Base-by-base conservation (phyloP, 106 monocot genomes). In the Platanthera zijinensis region DNA sequence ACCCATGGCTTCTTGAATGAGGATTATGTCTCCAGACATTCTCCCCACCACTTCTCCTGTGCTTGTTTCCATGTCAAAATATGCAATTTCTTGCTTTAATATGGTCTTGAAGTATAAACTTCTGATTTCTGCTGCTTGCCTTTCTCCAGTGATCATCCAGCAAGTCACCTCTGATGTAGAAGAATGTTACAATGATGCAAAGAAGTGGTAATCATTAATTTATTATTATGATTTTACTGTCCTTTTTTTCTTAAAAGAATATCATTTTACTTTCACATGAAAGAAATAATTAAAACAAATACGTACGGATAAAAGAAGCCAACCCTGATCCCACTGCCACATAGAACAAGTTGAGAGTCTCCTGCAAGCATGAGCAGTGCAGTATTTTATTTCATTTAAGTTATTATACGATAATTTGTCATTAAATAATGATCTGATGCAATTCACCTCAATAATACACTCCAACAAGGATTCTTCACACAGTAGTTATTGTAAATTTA, bases 251-350 rank as follows among this genome's bases (percentile, higher is more conserved):
- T 25, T 0, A 63, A 63, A 19, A 63, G n/a, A 4, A 66, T 10
- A 30, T 67, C 11, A 32, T 53, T 53, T 53, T 53, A 10, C 13
- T 53, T 13, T 13, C 5, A 10, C 52, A 53, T 70, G 8, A 30
- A 18, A 4, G 21, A 18, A 39, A 32, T 13, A 0, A 67, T 10
- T 3, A 32, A 25, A 9, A 48, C 69, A 69, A 62, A 5, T 45
- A 75, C 89, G 78, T 78, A 89, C 89, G 89, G 17, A 86, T 39
- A 62, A 89, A 89, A 2, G 89, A 84, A 17, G 86, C 89, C 7
- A 89, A 19, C 3, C 81, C 86, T 69, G 86, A 30, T 22, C 84
- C 86, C 5, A 84, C n/a, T 28, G 77, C 89, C 18, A 89, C 46
- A 52, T 82, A 84, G 45, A 89, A 46, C 45, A 70, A 15, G 10